Evolutionary conservation across 163 green algal genomes (phyloP).

Genomic region (Picocystis sp.): DNA sequence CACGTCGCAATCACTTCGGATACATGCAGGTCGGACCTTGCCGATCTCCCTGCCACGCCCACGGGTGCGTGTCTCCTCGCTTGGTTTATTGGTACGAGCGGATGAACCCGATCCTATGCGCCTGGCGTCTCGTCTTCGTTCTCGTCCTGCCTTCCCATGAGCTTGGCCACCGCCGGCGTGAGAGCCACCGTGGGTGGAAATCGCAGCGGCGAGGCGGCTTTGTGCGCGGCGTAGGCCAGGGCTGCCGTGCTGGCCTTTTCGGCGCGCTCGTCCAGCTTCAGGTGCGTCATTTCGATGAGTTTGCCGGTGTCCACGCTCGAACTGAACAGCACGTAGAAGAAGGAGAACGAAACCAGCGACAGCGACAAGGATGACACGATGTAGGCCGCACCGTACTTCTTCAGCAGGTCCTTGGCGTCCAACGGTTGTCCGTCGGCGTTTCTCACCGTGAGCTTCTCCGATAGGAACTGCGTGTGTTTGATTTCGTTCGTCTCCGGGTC

Average conservation of each 20-base stretch:
- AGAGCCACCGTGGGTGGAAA: constrained; percentile 37
- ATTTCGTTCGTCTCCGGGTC: too few relatives aligned
- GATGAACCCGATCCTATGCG: too few relatives aligned
- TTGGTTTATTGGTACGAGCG: too few relatives aligned
- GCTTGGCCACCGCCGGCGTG: constrained; percentile 74
- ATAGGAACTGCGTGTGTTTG: too few relatives aligned
- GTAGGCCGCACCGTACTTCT: constrained; percentile 86
- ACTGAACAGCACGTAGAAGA: constrained; percentile 75
- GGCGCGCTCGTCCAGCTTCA: constrained; percentile 47
- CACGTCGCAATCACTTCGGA: too few relatives aligned
- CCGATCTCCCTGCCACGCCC: too few relatives aligned
- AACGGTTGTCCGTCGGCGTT: background rate
- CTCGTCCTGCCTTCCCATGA: constrained; percentile 42
- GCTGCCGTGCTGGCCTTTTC: constrained; percentile 82
- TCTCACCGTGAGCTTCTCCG: too few relatives aligned
- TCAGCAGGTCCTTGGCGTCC: constrained; percentile 75
- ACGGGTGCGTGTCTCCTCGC: too few relatives aligned
- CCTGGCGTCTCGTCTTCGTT: constrained; percentile 9
- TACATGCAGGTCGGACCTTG: too few relatives aligned
- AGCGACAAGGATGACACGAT: constrained; percentile 90
- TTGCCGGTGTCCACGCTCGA: constrained; percentile 61
- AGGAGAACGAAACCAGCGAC: constrained; percentile 74
- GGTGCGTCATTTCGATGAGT: constrained; percentile 53
- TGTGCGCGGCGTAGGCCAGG: constrained; percentile 56
- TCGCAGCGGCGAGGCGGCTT: constrained; percentile 27